Evolutionary conservation across 78 protist species (phyloP), one percentile per base, ranked within the genome.

Genomic region (Dictyostelium discoideum): DNA sequence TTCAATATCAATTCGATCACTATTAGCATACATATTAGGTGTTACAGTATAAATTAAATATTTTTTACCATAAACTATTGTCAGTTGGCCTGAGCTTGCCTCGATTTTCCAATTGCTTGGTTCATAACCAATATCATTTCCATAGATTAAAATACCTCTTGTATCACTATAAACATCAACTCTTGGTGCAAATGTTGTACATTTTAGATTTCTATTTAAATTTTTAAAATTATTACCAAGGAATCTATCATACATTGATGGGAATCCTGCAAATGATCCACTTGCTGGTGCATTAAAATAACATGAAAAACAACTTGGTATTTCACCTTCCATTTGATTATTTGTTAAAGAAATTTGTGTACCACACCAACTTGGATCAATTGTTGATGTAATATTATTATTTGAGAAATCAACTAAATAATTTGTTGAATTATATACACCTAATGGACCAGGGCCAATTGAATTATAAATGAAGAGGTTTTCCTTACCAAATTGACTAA

Each of bases 251-350:
- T 24, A 69, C 77, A 69, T 69, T 1, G 11, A 8, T 69, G 77
- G 20, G 18, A 69, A 11, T 69, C 20, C 11, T 69, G 77, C 40
- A 24, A 6, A 3, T 14, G 20, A 3, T 20, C 1, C 9, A 60
- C 26, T 60, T 3, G 5, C 3, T 69, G 20, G 8, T 9, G 77
- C 37, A 69, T 69, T 69, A 0, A 69, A 24, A 24, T 69, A 69
- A 26, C 77, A 69, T 69, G 77, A 26, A 13, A 69, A 69, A 26
- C 77, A 69, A 69, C 77, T 69, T 69, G 77, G 77, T 11, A 69
- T 24, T 7, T 11, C 39, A 24, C 77, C 69, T 5, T 60, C 26
- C 69, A 60, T 60, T 20, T 20, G 26, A 60, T 60, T 60, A 60
- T 60, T 60, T 20, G 69, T 5, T 5, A 60, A 1, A 2, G 69